phyloP scores from a whole-genome alignment of 768 basidiomycete genomes.

The Pulveroboletus sp. region DNA sequence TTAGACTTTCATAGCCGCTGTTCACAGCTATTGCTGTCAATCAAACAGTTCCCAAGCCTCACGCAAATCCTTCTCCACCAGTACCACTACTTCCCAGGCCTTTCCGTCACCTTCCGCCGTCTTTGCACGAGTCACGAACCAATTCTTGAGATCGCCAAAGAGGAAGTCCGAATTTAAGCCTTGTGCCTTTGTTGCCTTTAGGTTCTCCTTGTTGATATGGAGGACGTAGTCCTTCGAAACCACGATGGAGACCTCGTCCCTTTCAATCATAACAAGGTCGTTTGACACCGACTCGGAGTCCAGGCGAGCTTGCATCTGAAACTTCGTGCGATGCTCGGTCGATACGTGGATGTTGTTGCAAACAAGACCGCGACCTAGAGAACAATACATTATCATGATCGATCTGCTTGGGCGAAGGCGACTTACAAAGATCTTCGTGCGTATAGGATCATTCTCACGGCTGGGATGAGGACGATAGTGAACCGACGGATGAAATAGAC shows the following conservation, averaged over 20 bases:
- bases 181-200: not conserved
- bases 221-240: not conserved
- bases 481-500: too few species aligned
- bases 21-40: too few species aligned
- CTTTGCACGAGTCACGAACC: not conserved
- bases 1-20: too few species aligned
- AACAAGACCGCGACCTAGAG: too few species aligned
- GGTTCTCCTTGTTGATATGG: not conserved
- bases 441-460: too few species aligned
- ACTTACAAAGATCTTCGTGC: too few species aligned
- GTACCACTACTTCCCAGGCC: not conserved
- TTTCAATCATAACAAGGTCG: slow-evolving; percentile 1
- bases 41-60: not conserved
- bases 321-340: not conserved
- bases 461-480: too few species aligned
- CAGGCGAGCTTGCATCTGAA: not conserved
- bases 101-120: not conserved
- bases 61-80: not conserved
- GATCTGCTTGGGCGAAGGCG: too few species aligned
- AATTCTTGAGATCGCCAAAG: not conserved
- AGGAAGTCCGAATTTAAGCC: not conserved
- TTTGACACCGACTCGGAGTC: not conserved
- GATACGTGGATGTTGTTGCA: slow-evolving; percentile 2
- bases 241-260: not conserved
- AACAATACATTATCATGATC: too few species aligned